Evolutionary conservation across 768 basidiomycete species (phyloP).

Genomic region (Cantharellus anzutake): DNA sequence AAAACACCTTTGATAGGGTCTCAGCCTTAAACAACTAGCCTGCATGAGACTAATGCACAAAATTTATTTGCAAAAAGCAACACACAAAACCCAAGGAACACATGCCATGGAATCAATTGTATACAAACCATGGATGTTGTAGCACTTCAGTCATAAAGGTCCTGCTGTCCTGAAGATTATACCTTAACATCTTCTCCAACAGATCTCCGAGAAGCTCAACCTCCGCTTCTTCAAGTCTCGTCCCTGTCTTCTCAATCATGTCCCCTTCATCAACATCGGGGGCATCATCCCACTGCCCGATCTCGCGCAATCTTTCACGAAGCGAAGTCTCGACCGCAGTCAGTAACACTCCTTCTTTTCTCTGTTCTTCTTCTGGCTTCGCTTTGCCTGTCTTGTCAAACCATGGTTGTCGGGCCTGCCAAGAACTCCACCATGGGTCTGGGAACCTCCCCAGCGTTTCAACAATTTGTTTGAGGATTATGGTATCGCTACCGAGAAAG

Average conservation of each 20-base stretch:
- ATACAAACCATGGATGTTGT: slow-evolving; percentile 18
- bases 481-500: slow-evolving; percentile 16
- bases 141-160: slow-evolving; percentile 20
- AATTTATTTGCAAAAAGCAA: no score
- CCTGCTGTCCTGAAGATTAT: slow-evolving; percentile 24
- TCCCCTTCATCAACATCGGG: slow-evolving; percentile 14
- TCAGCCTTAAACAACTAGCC: no score
- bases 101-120: no score
- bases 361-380: slow-evolving; percentile 14
- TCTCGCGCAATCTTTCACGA: slow-evolving; percentile 13
- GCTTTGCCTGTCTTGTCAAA: slow-evolving; percentile 21
- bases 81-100: no score
- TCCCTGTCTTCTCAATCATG: slow-evolving; percentile 20
- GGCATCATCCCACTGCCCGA: slow-evolving; percentile 17
- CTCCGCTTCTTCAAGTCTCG: slow-evolving; percentile 15
- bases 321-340: slow-evolving; percentile 16
- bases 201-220: slow-evolving; percentile 22
- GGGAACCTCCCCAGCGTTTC: slow-evolving; percentile 23
- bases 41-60: no score
- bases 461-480: slow-evolving; percentile 20
- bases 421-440: slow-evolving; percentile 24
- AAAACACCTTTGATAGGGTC: no score
- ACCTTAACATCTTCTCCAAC: slow-evolving; percentile 23
- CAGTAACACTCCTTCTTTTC: slow-evolving; percentile 13
- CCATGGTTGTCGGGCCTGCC: slow-evolving; percentile 16